phyloP scores from a whole-genome alignment of 1,284 basidiomycete genomes.

The Erythrobasidium hasegawianum region DNA sequence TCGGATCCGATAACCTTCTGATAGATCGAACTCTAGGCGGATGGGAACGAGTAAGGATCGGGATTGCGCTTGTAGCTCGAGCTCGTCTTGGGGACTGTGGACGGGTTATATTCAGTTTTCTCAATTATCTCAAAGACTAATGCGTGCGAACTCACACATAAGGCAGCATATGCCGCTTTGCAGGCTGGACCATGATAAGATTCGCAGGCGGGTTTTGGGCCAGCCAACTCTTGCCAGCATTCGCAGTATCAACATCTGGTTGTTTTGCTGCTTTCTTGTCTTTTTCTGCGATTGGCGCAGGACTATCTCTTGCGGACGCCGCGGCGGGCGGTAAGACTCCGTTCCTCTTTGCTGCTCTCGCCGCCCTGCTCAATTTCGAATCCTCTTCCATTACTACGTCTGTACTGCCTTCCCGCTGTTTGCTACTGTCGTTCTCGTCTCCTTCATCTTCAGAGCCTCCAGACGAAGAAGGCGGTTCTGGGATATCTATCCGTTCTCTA shows the following conservation, averaged over 20 bases:
- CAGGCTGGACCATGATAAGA: constrained; percentile 64
- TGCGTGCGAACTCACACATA: constrained; percentile 63
- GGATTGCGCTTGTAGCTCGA: constrained; percentile 60
- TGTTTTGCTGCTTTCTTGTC: not conserved
- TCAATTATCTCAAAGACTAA: no score
- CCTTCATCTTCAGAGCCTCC: constrained; percentile 56
- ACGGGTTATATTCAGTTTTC: not conserved
- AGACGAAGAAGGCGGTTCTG: constrained; percentile 23
- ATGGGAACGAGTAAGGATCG: constrained; percentile 79
- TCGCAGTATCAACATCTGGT: constrained; percentile 35
- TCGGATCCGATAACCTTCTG: constrained; percentile 81
- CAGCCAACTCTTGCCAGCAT: constrained; percentile 76
- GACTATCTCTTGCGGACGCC: constrained; percentile 28
- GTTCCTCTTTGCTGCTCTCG: constrained; percentile 46
- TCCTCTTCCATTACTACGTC: constrained; percentile 56
- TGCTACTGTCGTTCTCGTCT: constrained; percentile 55
- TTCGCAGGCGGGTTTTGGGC: constrained; percentile 77
- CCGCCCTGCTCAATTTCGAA: constrained; percentile 37
- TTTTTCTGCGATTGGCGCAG: not conserved
- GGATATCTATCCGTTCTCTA: constrained; percentile 57
- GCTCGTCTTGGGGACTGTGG: constrained; percentile 61
- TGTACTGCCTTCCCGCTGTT: no score
- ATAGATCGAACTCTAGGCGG: constrained; percentile 84
- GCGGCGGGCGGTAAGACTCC: not conserved
- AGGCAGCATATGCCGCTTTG: constrained; percentile 62